phyloP scores from a whole-genome alignment of 1,284 basidiomycete genomes.

The Irpex lacteus region DNA sequence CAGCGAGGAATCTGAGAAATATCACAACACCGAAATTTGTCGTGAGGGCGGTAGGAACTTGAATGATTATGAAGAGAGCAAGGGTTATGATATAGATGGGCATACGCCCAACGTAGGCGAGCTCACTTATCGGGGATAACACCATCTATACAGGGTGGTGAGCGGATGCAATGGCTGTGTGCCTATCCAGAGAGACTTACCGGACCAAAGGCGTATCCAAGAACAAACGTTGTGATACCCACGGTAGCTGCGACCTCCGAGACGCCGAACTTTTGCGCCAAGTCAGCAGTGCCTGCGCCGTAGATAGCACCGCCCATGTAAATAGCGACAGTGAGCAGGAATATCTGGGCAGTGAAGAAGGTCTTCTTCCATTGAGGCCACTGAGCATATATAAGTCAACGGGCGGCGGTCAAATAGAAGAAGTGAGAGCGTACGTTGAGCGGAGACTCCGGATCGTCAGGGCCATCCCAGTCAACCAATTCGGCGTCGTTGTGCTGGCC shows the following conservation, averaged over 20 bases:
- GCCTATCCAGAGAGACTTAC: background rate
- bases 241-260: conserved; percentile 39
- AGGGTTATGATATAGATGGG: conserved; percentile 53
- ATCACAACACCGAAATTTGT: conserved; percentile 56
- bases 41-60: conserved; percentile 56
- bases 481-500: background rate
- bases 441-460: conserved; percentile 33
- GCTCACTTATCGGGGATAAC: conserved; percentile 31
- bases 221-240: conserved; percentile 35
- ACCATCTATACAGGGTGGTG: background rate
- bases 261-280: conserved; percentile 47
- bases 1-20: conserved; percentile 62
- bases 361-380: conserved; percentile 20
- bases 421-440: conserved; percentile 17
- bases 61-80: conserved; percentile 51
- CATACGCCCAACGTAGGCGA: conserved; percentile 35
- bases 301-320: conserved; percentile 36
- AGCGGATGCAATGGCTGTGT: too few species aligned
- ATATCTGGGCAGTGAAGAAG: conserved; percentile 48
- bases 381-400: background rate
- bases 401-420: background rate
- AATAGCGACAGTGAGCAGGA: conserved; percentile 59
- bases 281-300: conserved; percentile 40
- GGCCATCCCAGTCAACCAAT: conserved; percentile 25
- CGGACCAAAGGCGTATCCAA: conserved; percentile 33